A percentile compares a stretch with the other conserved stretches of the same genome.
phyloP scores from a whole-genome alignment of 345 rosid genomes.

The Heritiera littoralis region DNA sequence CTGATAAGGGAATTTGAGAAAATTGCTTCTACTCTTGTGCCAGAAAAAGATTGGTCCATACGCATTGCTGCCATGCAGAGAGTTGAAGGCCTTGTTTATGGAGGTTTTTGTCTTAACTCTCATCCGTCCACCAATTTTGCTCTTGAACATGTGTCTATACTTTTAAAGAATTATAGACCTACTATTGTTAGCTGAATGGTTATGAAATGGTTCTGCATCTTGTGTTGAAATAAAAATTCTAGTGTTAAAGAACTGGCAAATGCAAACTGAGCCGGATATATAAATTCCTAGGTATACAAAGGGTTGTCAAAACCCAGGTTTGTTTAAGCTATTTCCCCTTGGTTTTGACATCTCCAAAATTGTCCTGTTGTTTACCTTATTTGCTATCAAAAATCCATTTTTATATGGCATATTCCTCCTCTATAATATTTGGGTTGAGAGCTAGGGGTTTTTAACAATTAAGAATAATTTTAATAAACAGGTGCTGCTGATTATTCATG shows the following conservation, averaged over 20 bases:
- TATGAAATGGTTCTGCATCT: background rate
- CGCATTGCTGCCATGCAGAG: constrained; percentile 99
- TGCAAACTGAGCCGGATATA: background rate
- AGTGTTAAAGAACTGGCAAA: background rate
- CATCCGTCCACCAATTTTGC: background rate
- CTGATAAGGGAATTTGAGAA: constrained; percentile 91
- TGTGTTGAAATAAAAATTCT: background rate
- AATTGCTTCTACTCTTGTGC: constrained; percentile 78
- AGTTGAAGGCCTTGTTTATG: constrained; percentile 93
- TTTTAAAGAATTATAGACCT: background rate
- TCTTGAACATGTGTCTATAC: background rate
- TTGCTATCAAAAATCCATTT: background rate
- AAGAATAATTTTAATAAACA: constrained; percentile 24
- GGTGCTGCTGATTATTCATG: constrained; percentile 88
- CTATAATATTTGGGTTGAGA: background rate
- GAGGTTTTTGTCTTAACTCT: constrained; percentile 53
- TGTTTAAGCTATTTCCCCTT: background rate
- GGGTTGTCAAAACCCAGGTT: background rate
- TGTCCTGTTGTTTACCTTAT: background rate
- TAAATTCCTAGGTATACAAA: background rate
- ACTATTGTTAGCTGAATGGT: background rate
- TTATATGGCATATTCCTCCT: background rate
- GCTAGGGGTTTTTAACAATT: background rate
- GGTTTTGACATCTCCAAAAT: background rate
- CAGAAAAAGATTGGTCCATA: constrained; percentile 98